These are phyloP conservation scores for Pleurozium schreberi DNA, from an alignment of 225 moss, liverwort and hornwort genomes.

Conservation along the genomic window DNA sequence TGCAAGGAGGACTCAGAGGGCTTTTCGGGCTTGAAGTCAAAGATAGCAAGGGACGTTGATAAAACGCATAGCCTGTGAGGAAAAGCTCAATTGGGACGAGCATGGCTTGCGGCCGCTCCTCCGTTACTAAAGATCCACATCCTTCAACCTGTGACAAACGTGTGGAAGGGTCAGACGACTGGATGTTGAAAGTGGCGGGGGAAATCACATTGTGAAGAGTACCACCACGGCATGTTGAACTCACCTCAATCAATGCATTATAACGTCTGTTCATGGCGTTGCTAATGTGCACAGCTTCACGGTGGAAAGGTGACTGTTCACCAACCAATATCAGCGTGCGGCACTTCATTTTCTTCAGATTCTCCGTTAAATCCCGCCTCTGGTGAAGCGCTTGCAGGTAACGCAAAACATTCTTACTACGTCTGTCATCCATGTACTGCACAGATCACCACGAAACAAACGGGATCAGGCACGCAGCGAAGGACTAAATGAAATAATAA, in stretches of 20 bases:
- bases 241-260: conserved; percentile 84
- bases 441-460: background rate
- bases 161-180: background rate
- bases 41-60: conserved; percentile 48
- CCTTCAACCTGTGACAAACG: conserved; percentile 56
- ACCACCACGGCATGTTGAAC: background rate
- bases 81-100: conserved; percentile 86
- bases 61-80: conserved; percentile 77
- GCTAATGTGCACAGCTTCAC: conserved; percentile 74
- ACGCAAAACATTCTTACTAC: conserved; percentile 56
- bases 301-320: conserved; percentile 81
- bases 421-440: conserved; percentile 56
- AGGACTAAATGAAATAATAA: background rate
- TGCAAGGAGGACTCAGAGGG: conserved; percentile 85
- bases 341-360: conserved; percentile 60
- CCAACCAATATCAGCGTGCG: conserved; percentile 82
- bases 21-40: conserved; percentile 69
- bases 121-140: conserved; percentile 85
- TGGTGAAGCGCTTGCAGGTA: conserved; percentile 81
- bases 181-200: background rate
- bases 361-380: conserved; percentile 59
- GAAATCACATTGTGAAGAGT: background rate
- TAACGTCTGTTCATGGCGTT: conserved; percentile 72
- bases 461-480: background rate
- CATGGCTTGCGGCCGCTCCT: conserved; percentile 88